Evolutionary conservation across 2,329 filamentous ascomycete species (phyloP), one percentile per base, ranked within the genome.

Genomic region (Colletotrichum tanaceti): DNA sequence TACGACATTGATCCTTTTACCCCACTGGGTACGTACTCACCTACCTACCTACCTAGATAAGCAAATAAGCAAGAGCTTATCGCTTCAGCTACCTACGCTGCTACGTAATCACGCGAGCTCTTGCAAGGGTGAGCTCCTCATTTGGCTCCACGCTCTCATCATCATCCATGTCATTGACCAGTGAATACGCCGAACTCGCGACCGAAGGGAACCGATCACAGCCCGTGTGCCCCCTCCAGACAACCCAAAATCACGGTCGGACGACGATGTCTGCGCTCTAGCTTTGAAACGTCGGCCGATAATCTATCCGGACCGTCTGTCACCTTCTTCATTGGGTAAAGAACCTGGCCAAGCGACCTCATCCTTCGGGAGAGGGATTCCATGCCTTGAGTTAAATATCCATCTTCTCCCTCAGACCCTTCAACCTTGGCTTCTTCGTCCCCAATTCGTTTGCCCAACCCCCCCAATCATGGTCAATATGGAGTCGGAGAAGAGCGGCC

Each of bases 401-500:
- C 41, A 28, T 59, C 52, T 49, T 62, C 50, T 10, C 32, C 32
- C 32, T 24, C 14, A 3, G 13, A 32, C 43, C 24, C 20, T 54
- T 28, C 18, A 11, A 9, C 41, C 28, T 5, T 38, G 20, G 6
- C 11, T 18, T 20, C 28, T 55, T 35, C n/a, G 38, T 46, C n/a
- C 22, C 28, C 16, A 28, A 53, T 38, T n/a, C 54, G 49, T 47
- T 63, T 38, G 64, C 50, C 32, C 43, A 46, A 5, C 38, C 14
- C 11, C 14, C 11, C 18, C 16, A n/a, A 47, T 35, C 20, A 57
- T 58, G 44, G 43, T 16, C 53, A 54, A 32, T 6, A 70, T 70
- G 67, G 64, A 68, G 52, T 44, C 58, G 52, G 86, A 79, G 52
- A 84, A 85, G 74, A 77, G 73, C 57, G 77, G 77, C 16, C 78